Base-by-base conservation (phyloP, 345 rosid species). In the Eucalyptus paniculata region DNA sequence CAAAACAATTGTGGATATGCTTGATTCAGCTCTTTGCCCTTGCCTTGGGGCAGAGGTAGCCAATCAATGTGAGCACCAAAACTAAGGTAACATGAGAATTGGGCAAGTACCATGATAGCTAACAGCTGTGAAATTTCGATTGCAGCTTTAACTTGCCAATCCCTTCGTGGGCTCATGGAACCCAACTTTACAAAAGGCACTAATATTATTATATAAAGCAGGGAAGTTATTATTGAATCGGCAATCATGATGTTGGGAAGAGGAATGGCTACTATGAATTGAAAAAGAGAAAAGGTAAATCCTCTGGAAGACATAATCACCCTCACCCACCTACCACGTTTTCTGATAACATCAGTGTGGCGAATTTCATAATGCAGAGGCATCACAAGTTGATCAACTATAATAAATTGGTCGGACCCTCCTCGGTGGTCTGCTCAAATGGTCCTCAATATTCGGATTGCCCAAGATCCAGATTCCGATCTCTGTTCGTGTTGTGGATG, bases 241-340 rank as follows among this genome's bases (percentile, higher is more conserved):
- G 91, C 86, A 90, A 62, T 89, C 60, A 89, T 89, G 81, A 83
- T 90, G 90, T 69, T 88, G 87, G 91, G 50, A n/a, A 45, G 87
- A 69, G 30, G 45, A 89, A 82, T 24, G 83, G 50, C 82, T 81
- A 69, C 65, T 77, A 88, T 19, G 45, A 34, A 18, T 37, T 37
- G 8, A 19, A 37, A 19, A 72, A 72, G 45, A 72, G 82, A 72
- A 18, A 37, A 32, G 83, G 47, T 77, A 12, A 23, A 23, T 40
- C 16, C 85, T 77, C 34, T 37, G 17, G n/a, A 45, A 50, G 19
- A 88, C 11, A 91, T 90, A 47, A 91, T 90, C 89, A 89, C 83
- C 45, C 44, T 89, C 92, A 90, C 91, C 51, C 47, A 21, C 85
- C 47, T 21, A 40, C 85, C 85, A 77, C 45, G 83, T 37, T 11